These are phyloP conservation scores for Moesziomyces globuligerus DNA, from an alignment of 1,284 basidiomycete species.

Conservation along the genomic window DNA sequence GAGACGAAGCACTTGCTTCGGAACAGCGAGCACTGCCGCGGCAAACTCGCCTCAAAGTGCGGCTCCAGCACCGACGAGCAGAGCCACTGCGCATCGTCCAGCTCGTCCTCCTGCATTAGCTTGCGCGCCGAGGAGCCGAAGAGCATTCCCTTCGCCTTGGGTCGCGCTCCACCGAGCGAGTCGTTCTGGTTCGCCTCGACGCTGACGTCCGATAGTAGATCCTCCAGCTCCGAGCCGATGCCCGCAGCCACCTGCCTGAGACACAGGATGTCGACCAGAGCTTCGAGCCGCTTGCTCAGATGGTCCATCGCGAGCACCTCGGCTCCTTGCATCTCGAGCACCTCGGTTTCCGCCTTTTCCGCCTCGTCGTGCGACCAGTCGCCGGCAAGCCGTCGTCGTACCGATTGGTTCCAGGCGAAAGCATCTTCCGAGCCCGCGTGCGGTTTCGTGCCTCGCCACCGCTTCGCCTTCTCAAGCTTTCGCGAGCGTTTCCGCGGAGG, in stretches of 20 bases:
- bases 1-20: conserved; percentile 60
- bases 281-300: conserved; percentile 40
- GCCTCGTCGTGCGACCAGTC: conserved; percentile 22
- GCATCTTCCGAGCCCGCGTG: conserved; percentile 19
- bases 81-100: conserved; percentile 64
- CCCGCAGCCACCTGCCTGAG: conserved; percentile 37
- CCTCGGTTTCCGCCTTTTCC: conserved; percentile 20
- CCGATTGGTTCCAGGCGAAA: conserved; percentile 41
- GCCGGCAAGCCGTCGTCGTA: conserved; percentile 15
- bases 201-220: conserved; percentile 16
- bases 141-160: conserved; percentile 1
- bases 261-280: conserved; percentile 46
- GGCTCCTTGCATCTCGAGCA: conserved; percentile 24
- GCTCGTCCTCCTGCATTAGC: conserved; percentile 45
- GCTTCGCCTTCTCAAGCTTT: conserved; percentile 42
- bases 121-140: conserved; percentile 47
- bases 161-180: not conserved
- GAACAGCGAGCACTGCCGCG: conserved; percentile 54
- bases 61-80: conserved; percentile 58
- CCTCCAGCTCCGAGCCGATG: conserved; percentile 26
- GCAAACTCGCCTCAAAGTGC: conserved; percentile 39
- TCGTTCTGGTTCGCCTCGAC: conserved; percentile 5
- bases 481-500: conserved; percentile 25
- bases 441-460: conserved; percentile 33
- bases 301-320: conserved; percentile 36